Conservation (phyloP, 768 basidiomycete genomes). For the Brasilioporus rufonigricans region DNA sequence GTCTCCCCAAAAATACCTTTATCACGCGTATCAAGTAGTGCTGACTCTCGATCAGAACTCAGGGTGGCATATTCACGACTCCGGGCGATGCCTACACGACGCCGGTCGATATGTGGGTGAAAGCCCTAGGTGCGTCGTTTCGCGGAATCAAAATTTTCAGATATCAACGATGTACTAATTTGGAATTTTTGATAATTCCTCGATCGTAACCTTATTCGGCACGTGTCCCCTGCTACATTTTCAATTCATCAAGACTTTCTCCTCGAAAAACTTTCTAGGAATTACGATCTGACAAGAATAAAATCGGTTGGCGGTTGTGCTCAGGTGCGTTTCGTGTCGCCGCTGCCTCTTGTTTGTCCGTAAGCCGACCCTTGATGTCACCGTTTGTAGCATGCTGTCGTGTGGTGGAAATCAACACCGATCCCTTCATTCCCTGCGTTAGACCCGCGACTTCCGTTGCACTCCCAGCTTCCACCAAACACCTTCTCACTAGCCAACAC, state of each 20-base stretch:
- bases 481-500: slow-evolving; percentile 72
- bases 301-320: slow-evolving; percentile 77
- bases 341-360: background rate
- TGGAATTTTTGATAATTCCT: slow-evolving; percentile 29
- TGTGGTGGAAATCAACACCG: slow-evolving; percentile 85
- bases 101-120: slow-evolving; percentile 90
- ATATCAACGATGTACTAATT: slow-evolving; percentile 37
- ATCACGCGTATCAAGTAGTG: slow-evolving; percentile 8
- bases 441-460: slow-evolving; percentile 67
- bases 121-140: slow-evolving; percentile 60
- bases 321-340: slow-evolving; percentile 47
- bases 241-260: slow-evolving; percentile 58
- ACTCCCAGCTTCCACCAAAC: slow-evolving; percentile 64
- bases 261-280: slow-evolving; percentile 69
- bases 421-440: slow-evolving; percentile 70
- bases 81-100: slow-evolving; percentile 86
- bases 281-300: slow-evolving; percentile 67
- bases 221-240: slow-evolving; percentile 11
- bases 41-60: slow-evolving; percentile 53
- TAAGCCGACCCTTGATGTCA: slow-evolving; percentile 1
- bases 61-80: slow-evolving; percentile 83
- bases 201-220: slow-evolving; percentile 33
- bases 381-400: slow-evolving; percentile 56
- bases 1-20: slow-evolving; percentile 5
- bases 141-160: slow-evolving; percentile 63